A percentile compares a stretch with the other conserved stretches of the same genome.
Conservation (phyloP, 2,329 filamentous ascomycete species). For the Scedosporium aurantiacum region DNA sequence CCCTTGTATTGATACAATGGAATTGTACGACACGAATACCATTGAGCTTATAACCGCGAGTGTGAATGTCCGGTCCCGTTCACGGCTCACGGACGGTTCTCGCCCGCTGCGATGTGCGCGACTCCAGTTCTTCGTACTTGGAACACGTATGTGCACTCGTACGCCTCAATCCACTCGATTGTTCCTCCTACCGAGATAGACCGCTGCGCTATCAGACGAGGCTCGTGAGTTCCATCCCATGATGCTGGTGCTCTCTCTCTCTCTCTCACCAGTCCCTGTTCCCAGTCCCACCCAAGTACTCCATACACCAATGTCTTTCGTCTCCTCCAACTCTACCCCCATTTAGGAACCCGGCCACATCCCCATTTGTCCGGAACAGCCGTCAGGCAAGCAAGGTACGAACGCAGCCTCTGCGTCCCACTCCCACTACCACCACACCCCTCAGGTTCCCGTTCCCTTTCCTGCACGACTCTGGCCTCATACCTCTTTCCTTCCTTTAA, state of each 20-base stretch:
- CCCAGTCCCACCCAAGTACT: neutral
- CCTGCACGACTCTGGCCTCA: neutral
- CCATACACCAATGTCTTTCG: neutral
- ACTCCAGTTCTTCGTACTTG: neutral
- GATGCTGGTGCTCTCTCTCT: too few species aligned
- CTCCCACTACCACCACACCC: neutral
- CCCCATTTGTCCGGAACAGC: slow-evolving; percentile 6
- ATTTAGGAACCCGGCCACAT: neutral
- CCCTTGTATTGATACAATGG: too few species aligned
- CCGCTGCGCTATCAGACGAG: neutral
- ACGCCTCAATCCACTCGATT: neutral
- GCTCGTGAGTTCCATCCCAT: neutral
- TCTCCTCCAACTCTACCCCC: neutral
- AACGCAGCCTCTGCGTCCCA: neutral
- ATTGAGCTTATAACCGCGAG: too few species aligned
- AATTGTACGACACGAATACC: too few species aligned
- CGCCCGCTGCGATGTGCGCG: neutral
- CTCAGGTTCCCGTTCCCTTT: neutral
- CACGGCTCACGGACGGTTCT: neutral
- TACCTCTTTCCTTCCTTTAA: neutral
- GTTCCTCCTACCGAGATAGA: neutral
- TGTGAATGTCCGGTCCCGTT: neutral
- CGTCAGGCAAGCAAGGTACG: slow-evolving; percentile 1
- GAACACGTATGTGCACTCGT: neutral
- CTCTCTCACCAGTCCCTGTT: too few species aligned